Evolutionary conservation across 1,284 basidiomycete genomes (phyloP).

Genomic region (Agroathelia rolfsii): DNA sequence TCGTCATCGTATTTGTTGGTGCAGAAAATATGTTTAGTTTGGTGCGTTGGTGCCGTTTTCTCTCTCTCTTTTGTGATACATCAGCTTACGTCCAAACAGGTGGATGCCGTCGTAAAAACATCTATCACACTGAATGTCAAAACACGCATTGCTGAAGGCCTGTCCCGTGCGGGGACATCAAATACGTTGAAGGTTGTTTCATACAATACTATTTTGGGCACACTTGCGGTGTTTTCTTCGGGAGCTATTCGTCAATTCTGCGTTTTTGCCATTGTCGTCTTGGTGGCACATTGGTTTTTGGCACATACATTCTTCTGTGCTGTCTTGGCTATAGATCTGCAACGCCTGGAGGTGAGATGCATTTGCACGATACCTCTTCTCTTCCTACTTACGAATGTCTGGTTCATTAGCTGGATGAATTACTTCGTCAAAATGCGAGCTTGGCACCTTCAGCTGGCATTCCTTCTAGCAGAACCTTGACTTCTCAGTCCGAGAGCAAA

Average conservation of each 20-base stretch:
- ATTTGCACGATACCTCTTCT: too few species aligned
- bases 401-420: conserved; percentile 54
- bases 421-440: conserved; percentile 58
- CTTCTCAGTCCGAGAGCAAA: conserved; percentile 29
- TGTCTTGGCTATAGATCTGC: conserved; percentile 84
- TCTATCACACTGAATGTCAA: conserved; percentile 87
- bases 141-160: conserved; percentile 82
- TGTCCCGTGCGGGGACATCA: conserved; percentile 81
- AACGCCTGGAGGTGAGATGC: conserved; percentile 74
- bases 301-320: conserved; percentile 90
- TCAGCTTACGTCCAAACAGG: conserved; percentile 31
- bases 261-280: conserved; percentile 85
- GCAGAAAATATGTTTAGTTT: conserved; percentile 97
- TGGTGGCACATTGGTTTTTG: conserved; percentile 93
- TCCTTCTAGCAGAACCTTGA: conserved; percentile 17
- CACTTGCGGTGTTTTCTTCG: conserved; percentile 69
- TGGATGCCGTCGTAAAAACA: conserved; percentile 84
- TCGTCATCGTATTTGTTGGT: conserved; percentile 92
- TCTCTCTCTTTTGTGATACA: conserved; percentile 5
- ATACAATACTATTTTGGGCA: conserved; percentile 75
- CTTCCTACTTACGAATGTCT: conserved; percentile 6
- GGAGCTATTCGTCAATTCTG: conserved; percentile 91
- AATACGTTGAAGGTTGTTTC: conserved; percentile 88
- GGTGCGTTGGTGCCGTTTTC: conserved; percentile 33
- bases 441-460: conserved; percentile 29